Evolutionary conservation across 139 green algal species (phyloP).

Genomic region (Closterium sp.): DNA sequence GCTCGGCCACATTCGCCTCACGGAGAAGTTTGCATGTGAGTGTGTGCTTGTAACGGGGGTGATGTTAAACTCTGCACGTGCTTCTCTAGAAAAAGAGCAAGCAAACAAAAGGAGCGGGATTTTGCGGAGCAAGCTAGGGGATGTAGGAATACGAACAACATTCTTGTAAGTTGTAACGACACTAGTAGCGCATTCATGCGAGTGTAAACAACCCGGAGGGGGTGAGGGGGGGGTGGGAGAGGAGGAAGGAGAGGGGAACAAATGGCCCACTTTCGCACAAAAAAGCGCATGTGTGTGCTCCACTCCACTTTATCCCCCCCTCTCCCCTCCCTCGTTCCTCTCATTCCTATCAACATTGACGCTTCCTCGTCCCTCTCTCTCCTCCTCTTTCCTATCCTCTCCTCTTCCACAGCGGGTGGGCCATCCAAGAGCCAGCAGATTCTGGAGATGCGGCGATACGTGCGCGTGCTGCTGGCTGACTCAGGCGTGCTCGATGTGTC

Average conservation of each 20-base stretch:
- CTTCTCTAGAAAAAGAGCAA: too few relatives aligned
- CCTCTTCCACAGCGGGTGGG: neutral
- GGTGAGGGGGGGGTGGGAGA: too few relatives aligned
- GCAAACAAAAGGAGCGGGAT: too few relatives aligned
- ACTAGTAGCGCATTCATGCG: neutral
- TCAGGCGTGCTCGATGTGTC: slow-evolving; percentile 36
- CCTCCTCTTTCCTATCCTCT: too few relatives aligned
- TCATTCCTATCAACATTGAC: neutral
- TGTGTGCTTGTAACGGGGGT: neutral
- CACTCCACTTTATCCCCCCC: too few relatives aligned
- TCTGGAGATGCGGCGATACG: slow-evolving; percentile 33
- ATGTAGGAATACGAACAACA: too few relatives aligned
- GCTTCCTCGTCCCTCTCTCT: neutral
- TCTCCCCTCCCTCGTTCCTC: neutral
- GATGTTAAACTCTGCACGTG: neutral
- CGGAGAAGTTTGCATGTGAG: slow-evolving; percentile 29
- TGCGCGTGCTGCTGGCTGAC: slow-evolving; percentile 45
- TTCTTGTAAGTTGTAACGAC: too few relatives aligned
- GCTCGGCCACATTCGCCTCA: slow-evolving; percentile 48
- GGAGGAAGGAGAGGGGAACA: too few relatives aligned
- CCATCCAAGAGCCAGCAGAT: slow-evolving; percentile 7
- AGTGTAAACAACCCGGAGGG: neutral
- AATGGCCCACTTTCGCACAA: too few relatives aligned
- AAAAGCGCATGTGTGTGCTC: too few relatives aligned
- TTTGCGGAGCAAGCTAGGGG: too few relatives aligned